Evolutionary conservation across 768 basidiomycete species (phyloP).

Genomic region (Mycena rosella): DNA sequence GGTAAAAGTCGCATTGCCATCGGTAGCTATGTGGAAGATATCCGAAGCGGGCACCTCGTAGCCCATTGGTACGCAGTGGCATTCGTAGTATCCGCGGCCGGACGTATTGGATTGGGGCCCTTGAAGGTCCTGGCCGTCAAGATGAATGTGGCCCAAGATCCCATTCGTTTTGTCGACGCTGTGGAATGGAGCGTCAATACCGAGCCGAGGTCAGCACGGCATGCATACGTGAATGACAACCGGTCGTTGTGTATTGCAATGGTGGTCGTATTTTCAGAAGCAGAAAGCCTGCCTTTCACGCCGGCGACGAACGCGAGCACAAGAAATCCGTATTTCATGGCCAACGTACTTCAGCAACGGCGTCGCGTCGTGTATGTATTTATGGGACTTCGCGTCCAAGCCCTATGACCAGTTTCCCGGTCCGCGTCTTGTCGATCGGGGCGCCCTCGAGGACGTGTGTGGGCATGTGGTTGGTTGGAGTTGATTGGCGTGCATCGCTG

Average conservation of each 20-base stretch:
- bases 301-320: not conserved
- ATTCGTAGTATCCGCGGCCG: conserved; percentile 30
- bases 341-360: not conserved
- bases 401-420: conserved; percentile 21
- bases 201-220: not conserved
- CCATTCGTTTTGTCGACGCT: conserved; percentile 28
- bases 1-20: conserved; percentile 29
- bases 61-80: conserved; percentile 23
- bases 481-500: conserved; percentile 1
- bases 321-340: conserved; percentile 17
- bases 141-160: conserved; percentile 23
- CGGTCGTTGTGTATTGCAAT: conserved; percentile 27
- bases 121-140: conserved; percentile 24
- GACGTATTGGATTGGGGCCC: conserved; percentile 28
- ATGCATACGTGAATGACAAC: conserved; percentile 23
- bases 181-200: not conserved
- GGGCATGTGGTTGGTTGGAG: conserved; percentile 9
- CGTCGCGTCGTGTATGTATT: conserved; percentile 7
- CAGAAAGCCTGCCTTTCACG: not conserved
- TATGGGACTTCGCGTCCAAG: not conserved
- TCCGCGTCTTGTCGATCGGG: not conserved
- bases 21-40: conserved; percentile 21
- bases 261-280: conserved; percentile 17
- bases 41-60: conserved; percentile 13
- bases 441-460: not conserved